Conservation (phyloP, 1,139 yeast species). For the Suhomyces atakaporum region DNA sequence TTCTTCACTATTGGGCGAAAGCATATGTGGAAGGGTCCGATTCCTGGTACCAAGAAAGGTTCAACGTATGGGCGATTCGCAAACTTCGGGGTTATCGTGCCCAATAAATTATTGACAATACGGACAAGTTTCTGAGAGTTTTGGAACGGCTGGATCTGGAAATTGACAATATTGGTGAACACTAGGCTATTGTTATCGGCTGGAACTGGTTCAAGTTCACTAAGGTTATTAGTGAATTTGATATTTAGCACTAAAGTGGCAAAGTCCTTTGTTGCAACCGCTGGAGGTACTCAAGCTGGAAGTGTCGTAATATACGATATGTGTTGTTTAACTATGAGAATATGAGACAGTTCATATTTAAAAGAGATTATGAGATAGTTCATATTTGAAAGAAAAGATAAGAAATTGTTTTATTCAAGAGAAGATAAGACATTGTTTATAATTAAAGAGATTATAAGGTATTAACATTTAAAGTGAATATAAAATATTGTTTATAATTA, state of each 20-base stretch:
- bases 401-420: no score
- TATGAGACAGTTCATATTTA: no score
- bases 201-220: slow-evolving; percentile 15
- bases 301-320: no score
- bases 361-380: no score
- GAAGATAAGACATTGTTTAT: no score
- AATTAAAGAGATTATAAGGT: no score
- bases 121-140: slow-evolving; percentile 21
- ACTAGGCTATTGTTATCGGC: slow-evolving; percentile 15
- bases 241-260: slow-evolving; percentile 28
- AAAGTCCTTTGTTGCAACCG: slow-evolving; percentile 22
- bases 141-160: slow-evolving; percentile 34
- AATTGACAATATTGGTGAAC: slow-evolving; percentile 27
- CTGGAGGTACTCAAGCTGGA: slow-evolving; percentile 29
- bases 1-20: slow-evolving; percentile 10
- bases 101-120: slow-evolving; percentile 23
- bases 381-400: no score
- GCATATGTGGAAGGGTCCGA: slow-evolving; percentile 1
- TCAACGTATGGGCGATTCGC: slow-evolving; percentile 19
- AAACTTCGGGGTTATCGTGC: slow-evolving; percentile 13
- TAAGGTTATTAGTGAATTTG: slow-evolving; percentile 24
- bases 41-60: slow-evolving; percentile 21
- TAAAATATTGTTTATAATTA: no score
- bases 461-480: no score
- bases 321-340: no score